Percentiles rank a stretch among this genome's conserved stretches.
phyloP scores from a whole-genome alignment of 202 grass and related monocot genomes.

The Zizania palustris region DNA sequence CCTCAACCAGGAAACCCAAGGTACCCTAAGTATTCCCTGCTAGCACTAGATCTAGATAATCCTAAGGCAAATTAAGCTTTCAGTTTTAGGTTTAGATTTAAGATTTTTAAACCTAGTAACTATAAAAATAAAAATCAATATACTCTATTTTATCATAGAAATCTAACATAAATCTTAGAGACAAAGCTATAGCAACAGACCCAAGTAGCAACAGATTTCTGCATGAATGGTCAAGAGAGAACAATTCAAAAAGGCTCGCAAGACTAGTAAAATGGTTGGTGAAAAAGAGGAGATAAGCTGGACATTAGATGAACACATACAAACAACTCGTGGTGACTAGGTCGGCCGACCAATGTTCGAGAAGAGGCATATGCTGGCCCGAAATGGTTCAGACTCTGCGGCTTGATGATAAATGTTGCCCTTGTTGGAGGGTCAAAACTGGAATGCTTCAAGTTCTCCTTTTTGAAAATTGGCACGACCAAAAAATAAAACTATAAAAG shows the following conservation, averaged over 20 bases:
- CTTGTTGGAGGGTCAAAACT: slow-evolving; percentile 28
- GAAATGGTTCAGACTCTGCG: not conserved
- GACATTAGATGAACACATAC: not conserved
- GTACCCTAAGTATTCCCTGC: too few species aligned
- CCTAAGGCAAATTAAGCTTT: too few species aligned
- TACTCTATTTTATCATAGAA: too few species aligned
- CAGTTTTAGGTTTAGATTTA: too few species aligned
- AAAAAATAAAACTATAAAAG: not conserved
- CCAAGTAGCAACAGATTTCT: not conserved
- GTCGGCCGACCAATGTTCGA: slow-evolving; percentile 12
- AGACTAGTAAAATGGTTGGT: not conserved
- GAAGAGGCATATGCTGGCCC: slow-evolving; percentile 33
- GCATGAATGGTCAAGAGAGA: not conserved
- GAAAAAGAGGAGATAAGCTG: not conserved
- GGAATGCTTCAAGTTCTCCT: slow-evolving; percentile 6
- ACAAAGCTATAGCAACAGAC: too few species aligned
- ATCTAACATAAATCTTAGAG: too few species aligned
- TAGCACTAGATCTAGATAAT: too few species aligned
- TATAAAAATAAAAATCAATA: too few species aligned
- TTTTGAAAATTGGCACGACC: not conserved
- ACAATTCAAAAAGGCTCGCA: slow-evolving; percentile 4
- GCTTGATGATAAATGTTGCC: not conserved
- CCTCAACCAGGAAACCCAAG: too few species aligned
- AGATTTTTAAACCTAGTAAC: too few species aligned
- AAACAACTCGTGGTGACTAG: not conserved